These are phyloP conservation scores for Ganoderma leucocontextum DNA, from an alignment of 1,284 basidiomycete genomes.

Conservation along the genomic window DNA sequence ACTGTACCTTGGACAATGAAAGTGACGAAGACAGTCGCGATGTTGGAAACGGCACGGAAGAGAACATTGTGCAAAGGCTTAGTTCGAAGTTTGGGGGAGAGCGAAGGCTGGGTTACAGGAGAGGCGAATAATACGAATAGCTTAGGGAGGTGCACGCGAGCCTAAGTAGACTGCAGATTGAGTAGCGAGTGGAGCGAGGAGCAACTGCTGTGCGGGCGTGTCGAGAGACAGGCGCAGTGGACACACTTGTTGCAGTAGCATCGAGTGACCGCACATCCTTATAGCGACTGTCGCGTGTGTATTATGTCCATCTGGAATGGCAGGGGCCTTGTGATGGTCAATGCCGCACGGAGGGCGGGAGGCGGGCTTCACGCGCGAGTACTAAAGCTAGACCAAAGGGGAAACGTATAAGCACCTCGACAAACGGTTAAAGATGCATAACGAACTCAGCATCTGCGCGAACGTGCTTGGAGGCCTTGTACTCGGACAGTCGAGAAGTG, in stretches of 20 bases:
- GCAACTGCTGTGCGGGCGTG: conserved; percentile 20
- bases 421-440: conserved; percentile 9
- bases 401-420: conserved; percentile 17
- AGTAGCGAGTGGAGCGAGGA: conserved; percentile 16
- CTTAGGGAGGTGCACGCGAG: conserved; percentile 20
- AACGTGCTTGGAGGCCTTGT: conserved; percentile 23
- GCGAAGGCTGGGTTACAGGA: conserved; percentile 1
- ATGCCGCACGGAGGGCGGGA: conserved; percentile 12
- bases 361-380: background rate
- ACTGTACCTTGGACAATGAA: conserved; percentile 29
- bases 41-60: conserved; percentile 30
- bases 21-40: conserved; percentile 19
- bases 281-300: conserved; percentile 14
- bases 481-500: conserved; percentile 9
- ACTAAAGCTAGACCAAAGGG: conserved; percentile 24
- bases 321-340: conserved; percentile 25
- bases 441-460: conserved; percentile 4
- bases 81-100: conserved; percentile 10
- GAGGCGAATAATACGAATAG: conserved; percentile 30
- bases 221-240: conserved; percentile 21
- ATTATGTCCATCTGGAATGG: background rate
- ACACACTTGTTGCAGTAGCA: conserved; percentile 29
- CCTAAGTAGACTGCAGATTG: conserved; percentile 24
- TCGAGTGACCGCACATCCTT: conserved; percentile 23
- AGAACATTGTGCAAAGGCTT: conserved; percentile 22